These are phyloP conservation scores for Aquilaria agallochum DNA, from an alignment of 441 rosid species.

Conservation along the genomic window DNA sequence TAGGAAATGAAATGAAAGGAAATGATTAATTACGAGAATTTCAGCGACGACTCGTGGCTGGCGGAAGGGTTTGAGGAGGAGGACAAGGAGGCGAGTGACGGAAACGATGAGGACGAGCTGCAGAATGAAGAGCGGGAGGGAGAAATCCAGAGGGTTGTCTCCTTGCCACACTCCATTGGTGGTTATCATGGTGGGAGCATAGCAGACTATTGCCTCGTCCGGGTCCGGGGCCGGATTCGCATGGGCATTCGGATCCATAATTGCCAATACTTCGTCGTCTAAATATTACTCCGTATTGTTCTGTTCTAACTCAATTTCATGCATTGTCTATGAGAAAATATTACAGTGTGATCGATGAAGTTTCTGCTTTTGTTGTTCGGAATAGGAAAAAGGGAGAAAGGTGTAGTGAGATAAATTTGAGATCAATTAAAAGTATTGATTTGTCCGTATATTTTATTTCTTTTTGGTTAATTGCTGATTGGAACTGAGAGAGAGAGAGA, in stretches of 20 bases:
- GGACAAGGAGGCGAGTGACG: constrained; percentile 65
- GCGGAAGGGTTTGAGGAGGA: constrained; percentile 75
- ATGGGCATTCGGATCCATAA: no score
- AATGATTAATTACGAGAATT: constrained; percentile 49
- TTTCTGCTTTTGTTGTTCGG: no score
- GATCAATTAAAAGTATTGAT: no score
- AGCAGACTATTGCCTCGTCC: constrained; percentile 60
- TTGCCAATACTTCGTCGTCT: no score
- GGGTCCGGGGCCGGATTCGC: constrained; percentile 14
- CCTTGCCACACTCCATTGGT: constrained; percentile 99
- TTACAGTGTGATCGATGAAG: no score
- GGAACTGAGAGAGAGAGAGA: background rate
- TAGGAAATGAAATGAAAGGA: background rate
- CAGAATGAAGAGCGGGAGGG: constrained; percentile 90
- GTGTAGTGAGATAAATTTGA: no score
- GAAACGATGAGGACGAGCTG: constrained; percentile 77
- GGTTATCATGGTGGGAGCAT: constrained; percentile 92
- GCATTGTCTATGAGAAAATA: no score
- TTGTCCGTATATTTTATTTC: background rate
- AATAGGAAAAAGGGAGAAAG: no score
- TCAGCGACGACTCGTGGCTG: constrained; percentile 94
- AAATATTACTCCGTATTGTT: no score
- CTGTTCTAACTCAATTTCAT: no score
- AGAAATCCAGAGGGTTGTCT: constrained; percentile 85
- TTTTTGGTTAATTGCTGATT: background rate